These are phyloP conservation scores for Phytophthora foliorum DNA, from an alignment of 352 stramenopile genomes.

Conservation along the genomic window DNA sequence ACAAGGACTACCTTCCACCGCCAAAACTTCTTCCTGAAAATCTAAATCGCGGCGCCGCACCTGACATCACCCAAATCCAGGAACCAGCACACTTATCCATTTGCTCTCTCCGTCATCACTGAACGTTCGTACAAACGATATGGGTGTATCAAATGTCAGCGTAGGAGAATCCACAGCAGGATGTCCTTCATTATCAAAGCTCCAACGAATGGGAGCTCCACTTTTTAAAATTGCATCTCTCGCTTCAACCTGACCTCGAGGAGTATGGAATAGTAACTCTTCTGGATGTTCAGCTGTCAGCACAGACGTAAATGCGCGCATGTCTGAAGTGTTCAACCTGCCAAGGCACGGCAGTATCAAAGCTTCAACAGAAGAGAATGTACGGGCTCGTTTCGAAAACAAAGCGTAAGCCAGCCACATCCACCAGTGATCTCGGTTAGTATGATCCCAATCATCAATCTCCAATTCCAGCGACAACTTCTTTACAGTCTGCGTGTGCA, in stretches of 20 bases:
- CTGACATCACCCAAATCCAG: conserved; percentile 8
- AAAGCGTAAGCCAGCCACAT: neutral
- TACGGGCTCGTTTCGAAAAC: neutral
- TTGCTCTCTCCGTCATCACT: no score
- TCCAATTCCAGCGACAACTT: neutral
- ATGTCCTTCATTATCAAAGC: no score
- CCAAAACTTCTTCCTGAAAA: neutral
- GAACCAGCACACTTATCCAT: conserved; percentile 4
- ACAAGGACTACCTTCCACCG: neutral
- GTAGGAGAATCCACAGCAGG: no score
- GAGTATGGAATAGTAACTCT: neutral
- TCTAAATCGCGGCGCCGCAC: neutral
- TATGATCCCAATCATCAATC: neutral
- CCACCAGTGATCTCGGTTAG: neutral
- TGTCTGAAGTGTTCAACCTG: neutral
- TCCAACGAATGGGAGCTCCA: no score
- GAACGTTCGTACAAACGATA: no score
- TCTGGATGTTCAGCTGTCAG: neutral
- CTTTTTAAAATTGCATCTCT: no score
- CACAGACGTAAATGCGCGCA: neutral
- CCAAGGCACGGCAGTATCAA: neutral
- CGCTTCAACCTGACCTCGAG: neutral
- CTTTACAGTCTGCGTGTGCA: no score
- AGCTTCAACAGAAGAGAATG: neutral
- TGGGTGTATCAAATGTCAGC: no score